Base-by-base conservation (phyloP, 2,329 filamentous ascomycete genomes). In the Hysterium pulicare region DNA sequence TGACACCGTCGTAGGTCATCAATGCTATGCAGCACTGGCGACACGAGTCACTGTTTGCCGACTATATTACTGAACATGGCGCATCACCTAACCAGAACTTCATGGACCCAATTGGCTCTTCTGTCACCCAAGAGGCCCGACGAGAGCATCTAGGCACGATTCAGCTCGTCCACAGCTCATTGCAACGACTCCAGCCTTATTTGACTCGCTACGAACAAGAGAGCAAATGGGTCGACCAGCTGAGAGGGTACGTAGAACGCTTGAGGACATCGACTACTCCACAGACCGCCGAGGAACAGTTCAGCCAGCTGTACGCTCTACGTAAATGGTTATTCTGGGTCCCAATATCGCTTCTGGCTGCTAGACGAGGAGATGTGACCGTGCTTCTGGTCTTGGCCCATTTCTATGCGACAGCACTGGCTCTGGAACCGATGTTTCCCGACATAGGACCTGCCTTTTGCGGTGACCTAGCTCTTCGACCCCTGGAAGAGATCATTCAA, bases 291-390 rank as follows among this genome's bases (percentile, higher is more conserved):
- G 84, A 88, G 49, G 83, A 94, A 61, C 88, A 95, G 60, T 97
- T 96, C 62, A 86, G 90, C 58, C 86, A 90, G 50, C 80, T 97
- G 9, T 90, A 94, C 50, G 84, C 88, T 8, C 78, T 98, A 45
- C 81, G 90, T 42, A 87, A 87, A 54, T 96, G 91, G 90, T 79
- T 97, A 13, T 95, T 97, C 70, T 97, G 91, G 90, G 81, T 95
- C 42, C 93, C 93, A 1, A 83, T 95, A 24, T 82, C 83, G 52
- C 85, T 90, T 55, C 77, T 96, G 20, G 85, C 91, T 62, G 82
- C 83, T 50, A 86, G 84, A 35, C 82, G 84, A 38, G 81, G 81
- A 26, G 89, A 91, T 51, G 79, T 87, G 19, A 87, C 81, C 46
- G 85, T 89, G 1, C 76, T 96, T 52, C 76, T 95, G 40, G 83